Percentiles rank a stretch among this genome's conserved stretches.
Evolutionary conservation across 2,329 filamentous ascomycete genomes (phyloP).

Genomic region (Decorospora gaudefroyi): DNA sequence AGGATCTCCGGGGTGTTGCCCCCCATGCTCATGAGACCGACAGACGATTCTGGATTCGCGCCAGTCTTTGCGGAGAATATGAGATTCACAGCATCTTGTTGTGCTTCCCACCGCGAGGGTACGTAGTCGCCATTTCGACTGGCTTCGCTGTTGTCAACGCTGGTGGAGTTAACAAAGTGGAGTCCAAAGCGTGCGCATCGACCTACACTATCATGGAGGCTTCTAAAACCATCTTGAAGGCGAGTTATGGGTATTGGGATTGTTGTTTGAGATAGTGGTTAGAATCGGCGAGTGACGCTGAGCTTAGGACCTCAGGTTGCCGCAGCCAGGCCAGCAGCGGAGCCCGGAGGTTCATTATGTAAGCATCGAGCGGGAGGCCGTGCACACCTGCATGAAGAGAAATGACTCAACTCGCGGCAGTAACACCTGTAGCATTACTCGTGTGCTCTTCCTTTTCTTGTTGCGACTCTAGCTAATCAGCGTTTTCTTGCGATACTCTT

Average conservation of each 20-base stretch:
- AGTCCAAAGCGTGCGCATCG: slow-evolving; percentile 19
- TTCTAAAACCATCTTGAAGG: slow-evolving; percentile 89
- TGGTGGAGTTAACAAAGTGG: slow-evolving; percentile 43
- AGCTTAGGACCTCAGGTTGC: slow-evolving; percentile 30
- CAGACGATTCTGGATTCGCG: slow-evolving; percentile 93
- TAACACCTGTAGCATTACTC: slow-evolving; percentile 3
- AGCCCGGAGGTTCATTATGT: slow-evolving; percentile 24
- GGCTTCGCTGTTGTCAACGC: slow-evolving; percentile 98
- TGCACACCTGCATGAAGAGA: background rate
- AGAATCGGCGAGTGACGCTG: slow-evolving; percentile 25
- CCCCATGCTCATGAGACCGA: slow-evolving; percentile 98
- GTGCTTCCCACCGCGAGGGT: slow-evolving; percentile 93
- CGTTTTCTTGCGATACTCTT: background rate
- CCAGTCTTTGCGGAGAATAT: slow-evolving; percentile 95
- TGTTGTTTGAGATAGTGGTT: slow-evolving; percentile 12
- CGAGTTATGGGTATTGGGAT: slow-evolving; percentile 10
- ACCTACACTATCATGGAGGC: slow-evolving; percentile 91
- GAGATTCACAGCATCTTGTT: slow-evolving; percentile 91
- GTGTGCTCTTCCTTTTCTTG: background rate
- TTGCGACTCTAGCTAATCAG: background rate
- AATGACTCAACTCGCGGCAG: slow-evolving; percentile 5
- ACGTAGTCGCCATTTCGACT: slow-evolving; percentile 93
- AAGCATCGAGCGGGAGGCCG: slow-evolving; percentile 17
- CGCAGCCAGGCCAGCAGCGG: too few species aligned
- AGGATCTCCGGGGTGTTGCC: slow-evolving; percentile 96